These are phyloP conservation scores for Ceratocystis colombiana DNA, from an alignment of 2,329 filamentous ascomycete species.

Conservation along the genomic window DNA sequence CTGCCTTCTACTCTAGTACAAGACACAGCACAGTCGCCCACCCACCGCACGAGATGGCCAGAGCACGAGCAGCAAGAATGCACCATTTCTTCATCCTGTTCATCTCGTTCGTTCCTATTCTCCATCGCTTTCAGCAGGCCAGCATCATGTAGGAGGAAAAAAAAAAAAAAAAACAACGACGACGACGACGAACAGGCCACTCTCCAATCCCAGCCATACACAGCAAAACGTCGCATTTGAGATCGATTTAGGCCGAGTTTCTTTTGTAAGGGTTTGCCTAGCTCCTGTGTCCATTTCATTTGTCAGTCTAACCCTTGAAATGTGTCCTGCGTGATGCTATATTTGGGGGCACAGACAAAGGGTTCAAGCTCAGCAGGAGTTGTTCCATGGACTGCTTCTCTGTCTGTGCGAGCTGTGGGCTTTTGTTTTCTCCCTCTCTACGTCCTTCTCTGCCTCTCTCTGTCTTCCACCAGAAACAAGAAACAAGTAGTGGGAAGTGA, in stretches of 20 bases:
- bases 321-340: not conserved
- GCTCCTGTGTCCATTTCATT: not conserved
- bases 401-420: constrained; percentile 8
- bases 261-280: constrained; percentile 2
- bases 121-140: not conserved
- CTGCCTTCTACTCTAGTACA: too few relatives aligned
- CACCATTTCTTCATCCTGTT: constrained; percentile 1
- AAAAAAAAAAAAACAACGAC: too few relatives aligned
- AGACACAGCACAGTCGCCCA: not conserved
- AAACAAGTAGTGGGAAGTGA: too few relatives aligned
- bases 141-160: not conserved
- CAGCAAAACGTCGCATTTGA: not conserved
- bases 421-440: not conserved
- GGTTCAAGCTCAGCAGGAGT: constrained; percentile 11
- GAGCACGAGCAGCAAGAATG: not conserved
- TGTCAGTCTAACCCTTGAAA: not conserved
- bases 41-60: not conserved
- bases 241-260: constrained; percentile 3
- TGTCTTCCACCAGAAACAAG: too few relatives aligned
- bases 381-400: constrained; percentile 13
- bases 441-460: not conserved
- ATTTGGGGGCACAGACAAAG: constrained; percentile 15
- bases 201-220: not conserved
- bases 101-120: not conserved
- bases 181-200: not conserved